A percentile compares a stretch with the other conserved stretches of the same genome.
Conservation (phyloP, 352 stramenopile species). For the Pythium guiyangense region DNA sequence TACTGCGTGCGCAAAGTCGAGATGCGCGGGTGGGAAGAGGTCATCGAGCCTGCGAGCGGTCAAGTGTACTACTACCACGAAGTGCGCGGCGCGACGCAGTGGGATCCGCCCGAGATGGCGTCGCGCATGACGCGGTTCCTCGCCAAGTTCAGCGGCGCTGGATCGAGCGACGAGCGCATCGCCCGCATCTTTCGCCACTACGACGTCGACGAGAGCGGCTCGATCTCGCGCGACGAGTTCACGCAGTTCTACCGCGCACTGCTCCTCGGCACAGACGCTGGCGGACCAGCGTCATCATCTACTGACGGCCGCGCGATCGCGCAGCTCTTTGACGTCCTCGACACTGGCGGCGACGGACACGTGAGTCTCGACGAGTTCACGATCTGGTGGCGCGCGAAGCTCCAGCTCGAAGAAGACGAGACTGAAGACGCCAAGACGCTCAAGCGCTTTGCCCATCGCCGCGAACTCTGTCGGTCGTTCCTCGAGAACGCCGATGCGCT, state of each 20-base stretch:
- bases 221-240: constrained; percentile 54
- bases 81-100: constrained; percentile 45
- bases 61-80: constrained; percentile 70
- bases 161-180: constrained; percentile 47
- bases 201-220: constrained; percentile 61
- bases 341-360: constrained; percentile 62
- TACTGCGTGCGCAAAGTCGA: constrained; percentile 41
- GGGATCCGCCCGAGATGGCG: constrained; percentile 57
- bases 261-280: constrained; percentile 20
- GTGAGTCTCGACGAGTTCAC: constrained; percentile 72
- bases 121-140: constrained; percentile 48
- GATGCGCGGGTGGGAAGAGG: constrained; percentile 53
- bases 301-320: constrained; percentile 23
- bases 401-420: constrained; percentile 50
- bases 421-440: constrained; percentile 23
- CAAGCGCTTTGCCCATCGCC: constrained; percentile 17
- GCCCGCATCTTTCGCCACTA: constrained; percentile 63
- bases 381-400: constrained; percentile 71
- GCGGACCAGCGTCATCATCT: background rate
- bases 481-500: constrained; percentile 38
- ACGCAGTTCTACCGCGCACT: constrained; percentile 49
- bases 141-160: constrained; percentile 23
- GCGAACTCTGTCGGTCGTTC: constrained; percentile 30
- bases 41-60: constrained; percentile 26
- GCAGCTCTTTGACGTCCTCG: constrained; percentile 51